Evolutionary conservation across 257 asterid species (phyloP), one percentile per base, ranked within the genome.

Genomic region (Nicotiana sylvestris): DNA sequence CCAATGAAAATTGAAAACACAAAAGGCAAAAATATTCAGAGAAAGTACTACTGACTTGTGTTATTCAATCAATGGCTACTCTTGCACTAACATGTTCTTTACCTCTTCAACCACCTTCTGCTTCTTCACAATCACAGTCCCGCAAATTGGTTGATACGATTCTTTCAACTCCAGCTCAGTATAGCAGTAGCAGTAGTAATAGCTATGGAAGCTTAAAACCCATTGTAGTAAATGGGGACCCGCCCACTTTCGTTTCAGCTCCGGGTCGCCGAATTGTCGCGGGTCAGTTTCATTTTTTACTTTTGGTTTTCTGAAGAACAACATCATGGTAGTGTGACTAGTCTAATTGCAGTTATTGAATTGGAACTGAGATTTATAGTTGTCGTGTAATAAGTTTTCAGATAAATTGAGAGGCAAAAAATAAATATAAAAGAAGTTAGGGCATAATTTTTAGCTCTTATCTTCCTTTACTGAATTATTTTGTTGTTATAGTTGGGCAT

Each of bases 241-340:
- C 98, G 15, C 98, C 98, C 82, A 94, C 99, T 70, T 94, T 89
- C 80, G 98, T 94, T 80, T 94, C 98, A 17, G 99, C 99, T 51
- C 97, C 97, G 11, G 98, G 94, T 81, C 97, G 97, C 64, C 88
- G 98, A 66, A 94, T 96, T 65, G 92, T 96, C 11, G 98, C 99
- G 15, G 97, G 99, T 95, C 86, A 29, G 84, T 49, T 43, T 76
- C 21, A 1, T 10, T 43, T 43, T 43, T 43, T n/a, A 21, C 51
- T 70, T 39, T 17, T 43, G 57, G 1, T 3, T 70, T 70, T 11
- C 25, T 70, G 35, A 70, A 11, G 35, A 6, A 6, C 7, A 70
- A 25, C 37, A 64, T 27, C 18, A 17, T 25, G 25, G 10, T 51
- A 51, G 17, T 51, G 15, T 53, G 56, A 51, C 46, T 39, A 39